Evolutionary conservation across 202 grass and related monocot genomes (phyloP).

Genomic region (Bolboschoenoplectus hybrid): DNA sequence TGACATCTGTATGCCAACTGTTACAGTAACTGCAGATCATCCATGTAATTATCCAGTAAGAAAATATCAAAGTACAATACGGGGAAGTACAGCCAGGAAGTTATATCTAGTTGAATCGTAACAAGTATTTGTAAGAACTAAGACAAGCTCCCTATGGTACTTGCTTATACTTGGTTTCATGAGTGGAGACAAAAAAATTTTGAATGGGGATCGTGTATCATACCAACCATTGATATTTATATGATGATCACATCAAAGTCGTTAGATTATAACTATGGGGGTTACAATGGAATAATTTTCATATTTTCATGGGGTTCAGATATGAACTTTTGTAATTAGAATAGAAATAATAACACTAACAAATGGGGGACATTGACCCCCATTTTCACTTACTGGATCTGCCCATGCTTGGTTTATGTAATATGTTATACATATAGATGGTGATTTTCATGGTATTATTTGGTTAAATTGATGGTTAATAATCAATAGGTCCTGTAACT

Average conservation of each 20-base stretch:
- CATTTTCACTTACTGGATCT: too few species aligned
- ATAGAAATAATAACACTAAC: too few species aligned
- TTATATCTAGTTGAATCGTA: background rate
- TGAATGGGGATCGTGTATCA: too few species aligned
- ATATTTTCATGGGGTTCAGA: too few species aligned
- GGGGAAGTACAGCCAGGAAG: background rate
- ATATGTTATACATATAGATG: background rate
- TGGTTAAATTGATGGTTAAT: background rate
- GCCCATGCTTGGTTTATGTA: background rate
- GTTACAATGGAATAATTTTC: too few species aligned
- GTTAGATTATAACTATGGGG: too few species aligned
- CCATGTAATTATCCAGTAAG: background rate
- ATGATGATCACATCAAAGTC: too few species aligned
- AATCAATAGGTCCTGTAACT: background rate
- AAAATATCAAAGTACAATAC: slow-evolving; percentile 10
- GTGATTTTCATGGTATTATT: background rate
- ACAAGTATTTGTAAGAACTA: background rate
- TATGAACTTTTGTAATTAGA: too few species aligned
- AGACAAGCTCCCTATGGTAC: background rate
- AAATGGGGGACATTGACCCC: too few species aligned
- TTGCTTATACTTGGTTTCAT: background rate
- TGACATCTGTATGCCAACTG: background rate
- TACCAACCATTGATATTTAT: too few species aligned
- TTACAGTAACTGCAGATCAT: slow-evolving; percentile 2
- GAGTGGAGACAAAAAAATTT: too few species aligned